Evolutionary conservation across 2,329 filamentous ascomycete genomes (phyloP).

Genomic region (Cytospora paraplurivora): DNA sequence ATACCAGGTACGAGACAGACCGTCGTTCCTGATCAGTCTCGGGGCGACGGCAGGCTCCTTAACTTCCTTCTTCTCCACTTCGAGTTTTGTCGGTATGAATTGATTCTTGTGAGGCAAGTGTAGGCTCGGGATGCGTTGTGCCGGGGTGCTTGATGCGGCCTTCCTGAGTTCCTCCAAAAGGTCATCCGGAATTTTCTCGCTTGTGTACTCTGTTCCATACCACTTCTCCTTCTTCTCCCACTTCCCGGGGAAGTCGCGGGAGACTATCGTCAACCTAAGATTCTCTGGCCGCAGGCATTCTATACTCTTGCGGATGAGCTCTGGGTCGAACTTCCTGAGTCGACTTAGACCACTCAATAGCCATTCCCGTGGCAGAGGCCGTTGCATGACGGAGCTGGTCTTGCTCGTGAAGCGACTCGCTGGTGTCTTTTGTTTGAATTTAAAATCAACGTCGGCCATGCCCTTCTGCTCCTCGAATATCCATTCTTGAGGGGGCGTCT

Average conservation of each 20-base stretch:
- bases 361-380: constrained; percentile 81
- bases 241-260: constrained; percentile 77
- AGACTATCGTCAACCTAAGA: constrained; percentile 81
- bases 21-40: constrained; percentile 82
- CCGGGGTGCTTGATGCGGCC: constrained; percentile 60
- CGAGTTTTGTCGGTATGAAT: constrained; percentile 90
- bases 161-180: constrained; percentile 71
- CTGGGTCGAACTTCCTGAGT: constrained; percentile 77
- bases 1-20: constrained; percentile 82
- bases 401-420: constrained; percentile 87
- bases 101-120: constrained; percentile 92
- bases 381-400: constrained; percentile 87
- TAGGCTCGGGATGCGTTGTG: constrained; percentile 67
- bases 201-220: constrained; percentile 94
- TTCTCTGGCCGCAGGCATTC: constrained; percentile 81
- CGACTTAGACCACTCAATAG: constrained; percentile 78
- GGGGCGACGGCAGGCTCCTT: constrained; percentile 72
- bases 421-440: constrained; percentile 89
- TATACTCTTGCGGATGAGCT: constrained; percentile 74
- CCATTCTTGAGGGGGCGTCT: constrained; percentile 83
- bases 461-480: constrained; percentile 91
- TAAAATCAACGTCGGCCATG: constrained; percentile 91
- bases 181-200: constrained; percentile 75
- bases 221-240: constrained; percentile 93
- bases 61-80: constrained; percentile 94